A percentile compares a stretch with the other conserved stretches of the same genome.
These are phyloP conservation scores for Arachis monticola DNA, from an alignment of 331 rosid species.

Conservation along the genomic window DNA sequence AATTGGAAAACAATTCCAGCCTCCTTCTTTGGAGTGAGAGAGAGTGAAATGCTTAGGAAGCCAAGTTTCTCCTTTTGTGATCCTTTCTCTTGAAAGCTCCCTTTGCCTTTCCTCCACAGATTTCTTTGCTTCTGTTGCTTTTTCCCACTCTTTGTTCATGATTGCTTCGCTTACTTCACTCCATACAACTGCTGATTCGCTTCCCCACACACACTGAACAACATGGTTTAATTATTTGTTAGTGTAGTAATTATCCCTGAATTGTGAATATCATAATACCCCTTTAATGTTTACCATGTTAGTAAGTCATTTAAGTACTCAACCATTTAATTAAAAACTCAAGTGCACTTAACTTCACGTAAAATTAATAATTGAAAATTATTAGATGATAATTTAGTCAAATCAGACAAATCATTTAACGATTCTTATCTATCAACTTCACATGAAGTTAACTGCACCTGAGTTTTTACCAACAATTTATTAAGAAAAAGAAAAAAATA, in stretches of 20 bases:
- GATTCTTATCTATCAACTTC: too few relatives aligned
- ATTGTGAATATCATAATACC: not conserved
- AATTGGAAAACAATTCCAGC: constrained; percentile 71
- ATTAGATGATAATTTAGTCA: too few relatives aligned
- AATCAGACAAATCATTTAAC: too few relatives aligned
- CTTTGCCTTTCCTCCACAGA: constrained; percentile 71
- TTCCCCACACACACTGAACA: constrained; percentile 55
- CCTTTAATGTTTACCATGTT: too few relatives aligned
- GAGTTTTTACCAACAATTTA: too few relatives aligned
- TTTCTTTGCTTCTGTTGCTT: constrained; percentile 73
- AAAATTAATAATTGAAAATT: too few relatives aligned
- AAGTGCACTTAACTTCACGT: too few relatives aligned
- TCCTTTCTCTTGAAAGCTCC: constrained; percentile 50
- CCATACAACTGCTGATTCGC: constrained; percentile 75
- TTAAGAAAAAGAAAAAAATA: too few relatives aligned
- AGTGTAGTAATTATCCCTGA: not conserved
- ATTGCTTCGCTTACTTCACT: constrained; percentile 62
- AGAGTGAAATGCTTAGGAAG: constrained; percentile 64
- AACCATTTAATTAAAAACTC: too few relatives aligned
- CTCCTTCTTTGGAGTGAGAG: constrained; percentile 56
- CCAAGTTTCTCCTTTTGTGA: constrained; percentile 61
- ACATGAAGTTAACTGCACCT: too few relatives aligned
- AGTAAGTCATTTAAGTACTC: too few relatives aligned
- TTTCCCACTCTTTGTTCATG: constrained; percentile 65
- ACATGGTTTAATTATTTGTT: not conserved